Conservation (phyloP, 2,329 filamentous ascomycete genomes). For the Aspergillus alliaceus region DNA sequence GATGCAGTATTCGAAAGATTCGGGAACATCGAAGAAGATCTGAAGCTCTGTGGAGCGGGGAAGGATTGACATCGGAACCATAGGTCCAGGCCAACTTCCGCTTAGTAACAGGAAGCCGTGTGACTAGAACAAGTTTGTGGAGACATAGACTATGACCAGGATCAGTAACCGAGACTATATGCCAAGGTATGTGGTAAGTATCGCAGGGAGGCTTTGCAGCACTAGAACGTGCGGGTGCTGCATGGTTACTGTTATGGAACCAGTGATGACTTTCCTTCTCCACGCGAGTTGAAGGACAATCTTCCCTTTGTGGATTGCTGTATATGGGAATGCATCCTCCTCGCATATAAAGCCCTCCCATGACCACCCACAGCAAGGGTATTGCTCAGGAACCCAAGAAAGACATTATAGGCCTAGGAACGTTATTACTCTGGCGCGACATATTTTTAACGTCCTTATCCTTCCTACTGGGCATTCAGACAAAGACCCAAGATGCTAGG, state of each 20-base stretch:
- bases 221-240: background rate
- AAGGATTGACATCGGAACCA: background rate
- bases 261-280: background rate
- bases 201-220: background rate
- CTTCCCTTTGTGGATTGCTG: background rate
- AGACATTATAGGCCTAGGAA: too few relatives aligned
- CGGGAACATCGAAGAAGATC: background rate
- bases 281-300: background rate
- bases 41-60: background rate
- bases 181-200: background rate
- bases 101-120: background rate
- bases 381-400: background rate
- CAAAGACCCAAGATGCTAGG: background rate
- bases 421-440: background rate
- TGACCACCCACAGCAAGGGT: fast-evolving
- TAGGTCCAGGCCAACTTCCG: background rate
- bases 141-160: fast-evolving
- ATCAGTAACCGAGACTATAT: background rate
- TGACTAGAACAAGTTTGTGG: background rate
- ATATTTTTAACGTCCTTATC: background rate
- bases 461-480: background rate
- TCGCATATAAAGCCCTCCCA: background rate
- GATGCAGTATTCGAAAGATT: background rate
- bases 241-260: background rate
- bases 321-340: background rate